phyloP scores from a whole-genome alignment of 139 green algal genomes.

The Yamagishiella unicocca region DNA sequence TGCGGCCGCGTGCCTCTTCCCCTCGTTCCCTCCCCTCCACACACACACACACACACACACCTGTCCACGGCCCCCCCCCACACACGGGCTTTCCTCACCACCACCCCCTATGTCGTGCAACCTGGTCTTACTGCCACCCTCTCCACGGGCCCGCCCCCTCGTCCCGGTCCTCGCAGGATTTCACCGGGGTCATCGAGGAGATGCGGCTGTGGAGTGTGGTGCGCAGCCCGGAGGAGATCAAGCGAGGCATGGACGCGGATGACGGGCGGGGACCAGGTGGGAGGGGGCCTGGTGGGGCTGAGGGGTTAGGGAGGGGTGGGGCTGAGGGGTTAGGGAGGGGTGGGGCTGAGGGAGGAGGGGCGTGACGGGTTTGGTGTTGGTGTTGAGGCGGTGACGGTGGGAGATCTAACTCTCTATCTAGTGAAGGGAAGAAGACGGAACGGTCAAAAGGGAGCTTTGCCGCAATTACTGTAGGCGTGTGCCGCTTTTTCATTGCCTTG shows the following conservation, averaged over 20 bases:
- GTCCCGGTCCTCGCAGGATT: conserved; percentile 65
- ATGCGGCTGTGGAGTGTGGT: conserved; percentile 86
- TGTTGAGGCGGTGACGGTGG: too few relatives aligned
- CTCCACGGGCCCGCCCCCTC: background rate
- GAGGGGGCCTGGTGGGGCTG: background rate
- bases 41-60: background rate
- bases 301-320: background rate
- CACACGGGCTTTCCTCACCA: background rate
- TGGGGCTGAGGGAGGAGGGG: background rate
- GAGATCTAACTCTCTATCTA: too few relatives aligned
- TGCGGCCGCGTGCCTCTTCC: background rate
- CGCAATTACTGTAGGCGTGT: too few relatives aligned
- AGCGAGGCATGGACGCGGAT: conserved; percentile 72
- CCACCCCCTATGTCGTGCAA: too few relatives aligned
- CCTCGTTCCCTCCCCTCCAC: background rate
- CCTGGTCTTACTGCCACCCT: too few relatives aligned
- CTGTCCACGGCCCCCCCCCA: background rate
- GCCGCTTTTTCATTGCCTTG: too few relatives aligned
- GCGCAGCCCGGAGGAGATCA: conserved; percentile 79
- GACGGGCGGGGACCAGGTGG: conserved; percentile 62
- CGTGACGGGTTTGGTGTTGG: too few relatives aligned
- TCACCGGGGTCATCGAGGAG: conserved; percentile 77
- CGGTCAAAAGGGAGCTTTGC: too few relatives aligned
- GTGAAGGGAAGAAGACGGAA: too few relatives aligned
- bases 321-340: background rate